Percentiles rank a stretch among this genome's conserved stretches.
phyloP scores from a whole-genome alignment of 2,329 filamentous ascomycete species.

The Scorias spongiosa region DNA sequence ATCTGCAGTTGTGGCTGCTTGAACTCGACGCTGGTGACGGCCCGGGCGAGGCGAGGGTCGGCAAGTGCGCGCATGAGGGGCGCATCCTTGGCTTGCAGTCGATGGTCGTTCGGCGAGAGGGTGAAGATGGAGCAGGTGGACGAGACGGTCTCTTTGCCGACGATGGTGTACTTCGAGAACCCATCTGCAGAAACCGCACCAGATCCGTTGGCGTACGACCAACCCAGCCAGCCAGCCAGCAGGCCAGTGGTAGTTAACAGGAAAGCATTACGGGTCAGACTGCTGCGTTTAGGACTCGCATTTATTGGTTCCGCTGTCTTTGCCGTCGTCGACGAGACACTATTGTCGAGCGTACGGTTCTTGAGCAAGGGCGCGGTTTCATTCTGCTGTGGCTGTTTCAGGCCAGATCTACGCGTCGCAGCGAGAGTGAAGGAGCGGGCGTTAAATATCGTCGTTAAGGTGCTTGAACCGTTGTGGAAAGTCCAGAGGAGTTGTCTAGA shows the following conservation, averaged over 20 bases:
- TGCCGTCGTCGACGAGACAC: no score
- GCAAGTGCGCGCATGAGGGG: constrained; percentile 4
- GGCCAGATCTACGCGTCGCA: no score
- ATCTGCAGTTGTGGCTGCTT: constrained; percentile 94
- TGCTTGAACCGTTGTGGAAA: no score
- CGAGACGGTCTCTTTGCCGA: constrained; percentile 46
- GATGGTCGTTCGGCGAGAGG: constrained; percentile 26
- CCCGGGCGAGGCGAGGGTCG: constrained; percentile 24
- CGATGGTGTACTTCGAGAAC: constrained; percentile 41
- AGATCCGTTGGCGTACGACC: neutral
- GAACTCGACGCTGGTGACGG: constrained; percentile 78
- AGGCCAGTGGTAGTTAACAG: neutral
- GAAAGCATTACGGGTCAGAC: neutral
- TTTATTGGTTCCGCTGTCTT: neutral
- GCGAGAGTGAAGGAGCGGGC: no score
- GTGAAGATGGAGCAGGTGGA: constrained; percentile 55
- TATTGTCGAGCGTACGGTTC: no score
- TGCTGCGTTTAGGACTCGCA: neutral
- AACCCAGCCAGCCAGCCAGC: neutral
- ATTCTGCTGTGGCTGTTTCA: no score
- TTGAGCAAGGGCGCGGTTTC: no score
- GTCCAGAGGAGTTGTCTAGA: no score
- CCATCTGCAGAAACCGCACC: neutral
- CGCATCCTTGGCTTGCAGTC: neutral
- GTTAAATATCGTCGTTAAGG: no score